Base-by-base conservation (phyloP, 371 early-diverging fungal species). In the Entomophthora muscae region DNA sequence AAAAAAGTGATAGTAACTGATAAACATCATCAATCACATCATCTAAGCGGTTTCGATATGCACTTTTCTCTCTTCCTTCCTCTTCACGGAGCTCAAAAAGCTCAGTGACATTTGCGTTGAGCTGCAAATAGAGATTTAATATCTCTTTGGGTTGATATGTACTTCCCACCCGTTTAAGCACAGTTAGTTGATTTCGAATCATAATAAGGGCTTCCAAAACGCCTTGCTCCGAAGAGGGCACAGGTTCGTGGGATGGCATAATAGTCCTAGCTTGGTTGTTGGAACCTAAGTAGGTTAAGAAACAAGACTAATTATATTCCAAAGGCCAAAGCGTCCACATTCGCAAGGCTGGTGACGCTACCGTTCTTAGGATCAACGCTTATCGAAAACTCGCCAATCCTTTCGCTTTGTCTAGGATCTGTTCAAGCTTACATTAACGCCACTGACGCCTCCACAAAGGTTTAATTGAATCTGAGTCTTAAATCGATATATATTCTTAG, bases 21-120 rank as follows among this genome's bases (percentile, higher is more conserved):
- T 83, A 86, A 64, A 84, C 83, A 54, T 86, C 87, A 63, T 88
- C 87, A n/a, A 88, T 68, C 23, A 86, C 83, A 63, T 78, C 79
- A 64, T 88, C 84, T 17, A 85, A 73, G 57, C 84, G 73, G 69
- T 85, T 88, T 54, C 77, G 78, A 61, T 66, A 72, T 24, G 65
- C 59, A 61, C 68, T 69, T 53, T 66, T 29, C 27, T 68, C 70
- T 30, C 69, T 65, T 2, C 67, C 65, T 61, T 74, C 70, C 13
- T 26, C 66, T 13, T 67, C 65, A 13, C 85, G 76, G 32, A 81
- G 68, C 10, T 72, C 72, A 52, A 78, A 73, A 26, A 87, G 60
- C 5, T 64, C 64, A 32, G 75, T 75, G 1, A 86, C 78, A 65
- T 84, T 78, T 1, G 66, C 67, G 26, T 78, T 77, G 31, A 84